phyloP scores from a whole-genome alignment of 73 alveolate species.

The Diophrys sp. region DNA sequence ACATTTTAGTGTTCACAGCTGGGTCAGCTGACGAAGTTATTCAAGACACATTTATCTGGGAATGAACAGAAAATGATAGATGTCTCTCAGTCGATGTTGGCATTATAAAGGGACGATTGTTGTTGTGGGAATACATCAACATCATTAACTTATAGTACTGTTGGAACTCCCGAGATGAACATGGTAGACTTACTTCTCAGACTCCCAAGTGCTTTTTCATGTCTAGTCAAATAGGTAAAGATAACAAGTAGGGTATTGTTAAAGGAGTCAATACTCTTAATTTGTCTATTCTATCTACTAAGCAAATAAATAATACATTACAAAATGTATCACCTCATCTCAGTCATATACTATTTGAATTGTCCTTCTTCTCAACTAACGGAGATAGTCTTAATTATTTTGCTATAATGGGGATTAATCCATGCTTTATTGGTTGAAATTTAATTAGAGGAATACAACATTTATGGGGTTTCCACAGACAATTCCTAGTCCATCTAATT shows the following conservation, averaged over 20 bases:
- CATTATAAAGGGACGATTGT: neutral
- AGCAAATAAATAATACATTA: neutral
- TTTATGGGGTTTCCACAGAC: neutral
- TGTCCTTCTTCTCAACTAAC: neutral
- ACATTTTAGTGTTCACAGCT: neutral
- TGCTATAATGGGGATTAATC: neutral
- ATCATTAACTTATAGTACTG: neutral
- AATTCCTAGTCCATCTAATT: neutral
- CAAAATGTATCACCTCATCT: neutral
- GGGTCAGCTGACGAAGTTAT: neutral
- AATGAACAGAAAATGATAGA: neutral
- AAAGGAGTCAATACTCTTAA: neutral
- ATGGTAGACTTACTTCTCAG: neutral
- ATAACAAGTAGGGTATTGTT: neutral
- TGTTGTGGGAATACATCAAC: neutral
- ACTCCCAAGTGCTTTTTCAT: neutral
- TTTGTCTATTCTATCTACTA: no score
- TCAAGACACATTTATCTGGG: neutral
- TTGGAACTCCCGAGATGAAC: neutral
- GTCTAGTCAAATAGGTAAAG: neutral
- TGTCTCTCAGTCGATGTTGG: neutral
- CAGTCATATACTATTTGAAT: neutral
- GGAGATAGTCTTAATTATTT: neutral
- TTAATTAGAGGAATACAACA: neutral
- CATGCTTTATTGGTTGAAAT: neutral